Percentiles rank a stretch among this genome's conserved stretches.
phyloP scores from a whole-genome alignment of 208 protist genomes.

The Leishmania major region DNA sequence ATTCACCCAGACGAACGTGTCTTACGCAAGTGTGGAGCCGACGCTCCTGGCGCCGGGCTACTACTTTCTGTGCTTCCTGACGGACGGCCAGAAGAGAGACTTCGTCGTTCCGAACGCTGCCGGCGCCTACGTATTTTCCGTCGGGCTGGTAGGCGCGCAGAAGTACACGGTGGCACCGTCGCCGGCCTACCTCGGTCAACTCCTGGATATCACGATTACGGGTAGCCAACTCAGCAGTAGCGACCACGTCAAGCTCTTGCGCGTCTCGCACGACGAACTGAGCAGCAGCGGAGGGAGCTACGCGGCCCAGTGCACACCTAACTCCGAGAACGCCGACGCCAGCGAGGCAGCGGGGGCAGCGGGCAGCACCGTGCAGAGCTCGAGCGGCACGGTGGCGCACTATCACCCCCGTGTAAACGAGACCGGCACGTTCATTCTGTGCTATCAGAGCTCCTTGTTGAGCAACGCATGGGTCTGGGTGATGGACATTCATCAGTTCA shows the following conservation, averaged over 20 bases:
- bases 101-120: constrained; percentile 70
- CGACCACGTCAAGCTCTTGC: constrained; percentile 85
- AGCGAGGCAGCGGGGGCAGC: constrained; percentile 36
- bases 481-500: constrained; percentile 56
- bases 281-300: constrained; percentile 35
- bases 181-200: constrained; percentile 72
- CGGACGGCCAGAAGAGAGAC: constrained; percentile 48
- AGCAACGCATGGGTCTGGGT: constrained; percentile 67
- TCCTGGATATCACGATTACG: constrained; percentile 63
- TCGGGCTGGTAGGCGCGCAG: constrained; percentile 79
- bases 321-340: constrained; percentile 69
- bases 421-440: constrained; percentile 76
- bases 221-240: constrained; percentile 63
- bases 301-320: constrained; percentile 43
- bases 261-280: constrained; percentile 28
- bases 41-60: constrained; percentile 57
- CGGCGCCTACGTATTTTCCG: constrained; percentile 81
- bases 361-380: constrained; percentile 52
- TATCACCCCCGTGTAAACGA: constrained; percentile 74
- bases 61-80: constrained; percentile 87
- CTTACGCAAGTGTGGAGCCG: constrained; percentile 59
- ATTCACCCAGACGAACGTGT: constrained; percentile 57
- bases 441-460: constrained; percentile 72
- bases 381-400: constrained; percentile 49
- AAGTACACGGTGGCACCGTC: constrained; percentile 70